Base-by-base conservation (phyloP, 2,329 filamentous ascomycete species). In the Myriangium duriaei region DNA sequence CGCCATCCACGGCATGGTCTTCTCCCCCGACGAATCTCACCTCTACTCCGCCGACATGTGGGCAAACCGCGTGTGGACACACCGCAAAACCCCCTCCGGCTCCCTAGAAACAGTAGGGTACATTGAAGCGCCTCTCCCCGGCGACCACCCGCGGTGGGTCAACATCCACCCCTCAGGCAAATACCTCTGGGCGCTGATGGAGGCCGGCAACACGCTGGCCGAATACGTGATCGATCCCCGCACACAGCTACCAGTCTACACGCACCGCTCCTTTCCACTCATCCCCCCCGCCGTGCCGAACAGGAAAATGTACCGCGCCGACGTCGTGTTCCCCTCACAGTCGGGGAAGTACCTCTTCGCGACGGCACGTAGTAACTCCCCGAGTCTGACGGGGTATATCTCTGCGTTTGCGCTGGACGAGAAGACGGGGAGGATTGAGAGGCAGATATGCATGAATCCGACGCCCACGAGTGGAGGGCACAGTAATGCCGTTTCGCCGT, bases 391-490 rank as follows among this genome's bases (percentile, higher is more conserved):
- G 1, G 85, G 85, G 30, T 93, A 92, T 58, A 78, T 92, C 39
- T 75, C 82, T 4, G 84, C 79, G 1, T 92, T 92, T 62, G 73
- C 72, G 51, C 70, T 93, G 33, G 68, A 69, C 2, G 67, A 73
- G 1, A 35, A 44, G 1, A 69, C 67, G 28, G 85, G 85, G 2
- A 72, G 72, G 45, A 79, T 93, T 40, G 79, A 87, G 64, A 62
- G 69, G 30, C 84, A 91, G 65, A 72, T 92, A 34, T 84, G 76
- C 53, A 66, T 92, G 34, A 83, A 84, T 52, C 83, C 85, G 0
- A 93, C 85, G 2, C 81, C 83, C 2, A 92, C 83, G 2, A 87
- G 81, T 53, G 85, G 85, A 32, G 85, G 85, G 0, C 85, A 93
- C 59, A 86, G 80, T 44, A 93, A 93, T 53, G 85, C 85, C 0